A percentile compares a stretch with the other conserved stretches of the same genome.
Conservation (phyloP, 441 rosid genomes). For the Capsella rubella region DNA sequence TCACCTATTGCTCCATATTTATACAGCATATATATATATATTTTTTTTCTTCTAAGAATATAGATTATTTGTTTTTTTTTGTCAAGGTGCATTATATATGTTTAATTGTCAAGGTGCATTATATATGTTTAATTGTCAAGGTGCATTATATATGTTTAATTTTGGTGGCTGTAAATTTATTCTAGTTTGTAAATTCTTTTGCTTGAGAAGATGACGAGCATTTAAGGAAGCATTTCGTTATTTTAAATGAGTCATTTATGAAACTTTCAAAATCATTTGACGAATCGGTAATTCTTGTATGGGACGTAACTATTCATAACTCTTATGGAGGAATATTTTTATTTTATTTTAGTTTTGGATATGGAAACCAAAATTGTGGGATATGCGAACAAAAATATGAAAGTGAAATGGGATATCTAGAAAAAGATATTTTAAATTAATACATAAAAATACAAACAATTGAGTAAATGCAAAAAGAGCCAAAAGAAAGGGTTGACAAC, state of each 20-base stretch:
- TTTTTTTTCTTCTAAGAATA: not conserved
- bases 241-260: slow-evolving; percentile 26
- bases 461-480: slow-evolving; percentile 43
- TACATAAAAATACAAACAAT: slow-evolving; percentile 41
- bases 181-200: not conserved
- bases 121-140: not conserved
- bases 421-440: slow-evolving; percentile 19
- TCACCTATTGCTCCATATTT: slow-evolving; percentile 3
- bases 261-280: slow-evolving; percentile 29
- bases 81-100: not conserved
- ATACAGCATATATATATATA: not conserved
- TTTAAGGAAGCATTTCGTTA: slow-evolving; percentile 30
- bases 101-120: not conserved
- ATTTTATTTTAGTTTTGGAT: slow-evolving; percentile 28
- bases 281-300: slow-evolving; percentile 34
- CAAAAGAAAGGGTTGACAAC: slow-evolving; percentile 59
- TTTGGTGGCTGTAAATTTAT: not conserved
- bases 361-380: slow-evolving; percentile 21
- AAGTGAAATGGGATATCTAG: slow-evolving; percentile 27
- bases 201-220: slow-evolving; percentile 18
- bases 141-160: not conserved
- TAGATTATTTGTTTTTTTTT: not conserved
- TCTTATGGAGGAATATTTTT: slow-evolving; percentile 20
- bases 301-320: slow-evolving; percentile 36
- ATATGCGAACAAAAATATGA: slow-evolving; percentile 33